Base-by-base conservation (phyloP, 805 yeast genomes). In the Yamadazyma takamatsuzukensis region DNA sequence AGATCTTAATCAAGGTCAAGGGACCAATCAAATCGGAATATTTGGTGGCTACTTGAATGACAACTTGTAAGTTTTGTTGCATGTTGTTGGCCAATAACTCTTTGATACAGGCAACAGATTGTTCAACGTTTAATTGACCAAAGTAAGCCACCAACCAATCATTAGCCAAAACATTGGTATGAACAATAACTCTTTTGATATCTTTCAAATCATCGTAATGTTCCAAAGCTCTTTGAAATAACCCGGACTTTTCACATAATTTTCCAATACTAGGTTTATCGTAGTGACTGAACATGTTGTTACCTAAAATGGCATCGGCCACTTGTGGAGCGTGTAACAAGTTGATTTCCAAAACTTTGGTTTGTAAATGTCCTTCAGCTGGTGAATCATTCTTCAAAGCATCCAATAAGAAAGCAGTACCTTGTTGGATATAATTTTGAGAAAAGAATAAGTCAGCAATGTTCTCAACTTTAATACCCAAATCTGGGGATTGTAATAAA, bases 301-400 rank as follows among this genome's bases (percentile, higher is more conserved):
- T 93, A 40, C 97, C 96, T 51, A 93, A 72, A 46, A 93, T 93
- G 14, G 99, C 99, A 63, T 93, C 98, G 26, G 98, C 99, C 36
- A 93, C 99, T 72, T 93, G 98, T 32, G 99, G 99, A 12, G 98
- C 98, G 58, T 89, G 94, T 55, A 86, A 61, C 56, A 93, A 71
- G 61, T 93, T 93, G 47, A 86, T 87, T 64, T 93, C 98, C 47
- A 93, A 75, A 32, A 93, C 77, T 53, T 95, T 79, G 6, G 98
- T 93, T 71, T 93, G 98, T 54, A 93, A 71, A 53, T 88, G 95
- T 12, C 96, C 97, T 55, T 93, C 96, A 43, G 89, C 83, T 25
- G 97, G 97, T 23, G 81, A 73, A 63, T 93, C 96, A 43, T 81
- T 84, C 68, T 93, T 93, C 56, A 93, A 74, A 7, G 97, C 97